Conservation (phyloP, 257 asterid species). For the Verbena officinalis region DNA sequence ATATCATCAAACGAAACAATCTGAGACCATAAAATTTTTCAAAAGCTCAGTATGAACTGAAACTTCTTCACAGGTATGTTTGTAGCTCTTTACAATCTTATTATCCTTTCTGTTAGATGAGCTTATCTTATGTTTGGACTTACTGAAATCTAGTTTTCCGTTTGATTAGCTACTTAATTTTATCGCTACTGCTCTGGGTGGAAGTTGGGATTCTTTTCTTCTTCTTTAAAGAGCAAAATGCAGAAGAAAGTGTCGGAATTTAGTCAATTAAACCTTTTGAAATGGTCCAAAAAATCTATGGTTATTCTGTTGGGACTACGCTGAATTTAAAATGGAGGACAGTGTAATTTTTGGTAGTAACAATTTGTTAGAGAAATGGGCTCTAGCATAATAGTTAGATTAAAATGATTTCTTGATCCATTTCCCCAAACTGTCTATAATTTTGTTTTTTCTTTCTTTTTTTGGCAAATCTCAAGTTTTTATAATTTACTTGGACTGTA, state of each 20-base stretch:
- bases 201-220: background rate
- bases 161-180: background rate
- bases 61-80: conserved; percentile 9
- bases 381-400: background rate
- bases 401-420: background rate
- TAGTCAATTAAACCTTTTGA: background rate
- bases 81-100: background rate
- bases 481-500: background rate
- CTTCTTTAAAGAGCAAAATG: background rate
- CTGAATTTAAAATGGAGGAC: background rate
- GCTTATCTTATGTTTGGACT: background rate
- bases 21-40: conserved; percentile 3
- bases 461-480: background rate
- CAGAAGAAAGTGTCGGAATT: background rate
- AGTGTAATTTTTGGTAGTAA: background rate
- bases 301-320: background rate
- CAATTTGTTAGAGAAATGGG: background rate
- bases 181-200: too few species aligned
- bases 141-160: background rate
- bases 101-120: too few species aligned
- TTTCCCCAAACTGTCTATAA: background rate
- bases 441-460: background rate
- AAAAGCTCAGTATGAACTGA: background rate
- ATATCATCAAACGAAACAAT: conserved; percentile 5
- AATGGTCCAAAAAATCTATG: background rate